These are phyloP conservation scores for Melocanna baccifera DNA, from an alignment of 176 grass and related monocot species.

Conservation along the genomic window DNA sequence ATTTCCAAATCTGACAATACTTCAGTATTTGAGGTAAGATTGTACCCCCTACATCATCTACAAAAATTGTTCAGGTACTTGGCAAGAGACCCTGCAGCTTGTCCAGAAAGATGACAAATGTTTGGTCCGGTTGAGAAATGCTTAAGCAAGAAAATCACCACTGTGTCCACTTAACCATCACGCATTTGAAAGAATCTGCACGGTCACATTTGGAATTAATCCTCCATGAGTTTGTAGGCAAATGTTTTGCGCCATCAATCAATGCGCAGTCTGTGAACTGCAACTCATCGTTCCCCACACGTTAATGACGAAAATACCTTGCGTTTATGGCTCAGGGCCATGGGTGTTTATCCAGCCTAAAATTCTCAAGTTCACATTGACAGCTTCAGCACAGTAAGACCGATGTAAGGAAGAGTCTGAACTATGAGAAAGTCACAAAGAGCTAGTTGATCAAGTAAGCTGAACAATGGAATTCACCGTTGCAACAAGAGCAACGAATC, in stretches of 20 bases:
- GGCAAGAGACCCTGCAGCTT: neutral
- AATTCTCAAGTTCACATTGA: neutral
- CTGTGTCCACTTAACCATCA: neutral
- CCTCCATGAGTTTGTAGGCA: neutral
- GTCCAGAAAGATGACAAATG: slow-evolving; percentile 16
- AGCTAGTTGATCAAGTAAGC: neutral
- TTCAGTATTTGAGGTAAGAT: slow-evolving; percentile 25
- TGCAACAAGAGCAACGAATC: neutral
- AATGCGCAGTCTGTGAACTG: neutral
- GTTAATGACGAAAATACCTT: neutral
- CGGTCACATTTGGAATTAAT: neutral
- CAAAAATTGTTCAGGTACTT: slow-evolving; percentile 10
- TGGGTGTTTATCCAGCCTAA: neutral
- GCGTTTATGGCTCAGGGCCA: neutral
- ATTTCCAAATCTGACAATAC: neutral
- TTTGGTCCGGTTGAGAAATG: slow-evolving; percentile 27
- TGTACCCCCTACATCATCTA: neutral
- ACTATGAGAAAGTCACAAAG: neutral
- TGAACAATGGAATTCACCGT: neutral
- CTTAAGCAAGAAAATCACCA: neutral
- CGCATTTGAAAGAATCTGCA: neutral
- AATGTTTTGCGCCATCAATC: neutral
- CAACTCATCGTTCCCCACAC: neutral
- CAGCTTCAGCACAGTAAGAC: neutral
- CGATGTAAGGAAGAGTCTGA: neutral